These are phyloP conservation scores for Penicillium sp. DNA, from an alignment of 2,329 filamentous ascomycete genomes.

Conservation along the genomic window DNA sequence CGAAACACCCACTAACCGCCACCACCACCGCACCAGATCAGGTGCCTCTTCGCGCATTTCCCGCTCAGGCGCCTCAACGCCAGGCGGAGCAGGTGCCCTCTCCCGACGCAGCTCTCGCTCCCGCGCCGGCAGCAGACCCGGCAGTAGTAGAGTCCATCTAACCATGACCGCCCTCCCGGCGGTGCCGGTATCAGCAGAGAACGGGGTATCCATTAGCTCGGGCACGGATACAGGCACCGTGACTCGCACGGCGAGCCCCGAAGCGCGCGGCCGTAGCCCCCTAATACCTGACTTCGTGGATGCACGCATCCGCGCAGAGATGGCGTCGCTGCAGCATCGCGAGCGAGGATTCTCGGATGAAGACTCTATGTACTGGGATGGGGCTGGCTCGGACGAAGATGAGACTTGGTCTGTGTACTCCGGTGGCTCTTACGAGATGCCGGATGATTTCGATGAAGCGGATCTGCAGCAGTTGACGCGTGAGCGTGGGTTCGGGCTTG, in stretches of 20 bases:
- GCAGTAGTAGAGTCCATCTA: constrained; percentile 34
- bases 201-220: not conserved
- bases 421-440: constrained; percentile 13
- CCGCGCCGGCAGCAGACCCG: constrained; percentile 30
- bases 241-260: constrained; percentile 11
- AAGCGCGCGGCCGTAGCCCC: constrained; percentile 16
- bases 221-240: not conserved
- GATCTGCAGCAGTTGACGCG: constrained; percentile 53
- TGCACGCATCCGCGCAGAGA: constrained; percentile 40
- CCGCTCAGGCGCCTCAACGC: constrained; percentile 39
- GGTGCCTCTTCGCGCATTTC: constrained; percentile 26
- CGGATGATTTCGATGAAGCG: constrained; percentile 49
- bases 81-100: constrained; percentile 19
- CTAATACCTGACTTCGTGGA: constrained; percentile 52
- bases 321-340: constrained; percentile 30
- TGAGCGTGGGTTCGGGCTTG: constrained; percentile 54
- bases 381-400: constrained; percentile 9
- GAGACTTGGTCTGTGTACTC: constrained; percentile 35
- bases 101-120: constrained; percentile 37
- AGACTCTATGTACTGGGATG: constrained; percentile 15
- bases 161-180: constrained; percentile 33
- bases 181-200: not conserved
- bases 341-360: constrained; percentile 18
- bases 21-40: constrained; percentile 26
- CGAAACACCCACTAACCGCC: constrained; percentile 24